Conservation (phyloP, 805 yeast genomes). For the Starmerella cellae region DNA sequence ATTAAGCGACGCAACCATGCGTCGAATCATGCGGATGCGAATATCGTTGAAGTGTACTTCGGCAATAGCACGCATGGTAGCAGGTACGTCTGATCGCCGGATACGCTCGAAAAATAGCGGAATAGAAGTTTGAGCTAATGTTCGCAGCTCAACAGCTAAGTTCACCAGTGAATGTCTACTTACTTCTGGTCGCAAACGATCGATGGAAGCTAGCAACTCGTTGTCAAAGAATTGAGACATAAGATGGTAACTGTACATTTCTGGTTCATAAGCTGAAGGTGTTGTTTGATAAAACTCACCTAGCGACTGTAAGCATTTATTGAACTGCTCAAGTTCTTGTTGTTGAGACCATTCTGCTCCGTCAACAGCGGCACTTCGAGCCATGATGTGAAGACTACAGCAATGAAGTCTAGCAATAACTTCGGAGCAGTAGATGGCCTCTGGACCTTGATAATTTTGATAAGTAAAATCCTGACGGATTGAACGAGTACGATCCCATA, state of each 20-base stretch:
- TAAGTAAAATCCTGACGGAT: slow-evolving; percentile 94
- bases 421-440: slow-evolving; percentile 87
- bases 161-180: slow-evolving; percentile 47
- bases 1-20: slow-evolving; percentile 55
- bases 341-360: slow-evolving; percentile 72
- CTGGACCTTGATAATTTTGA: slow-evolving; percentile 86
- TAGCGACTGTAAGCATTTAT: slow-evolving; percentile 77
- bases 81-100: slow-evolving; percentile 42
- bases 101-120: slow-evolving; percentile 47
- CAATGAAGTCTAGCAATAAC: slow-evolving; percentile 80
- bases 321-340: slow-evolving; percentile 89
- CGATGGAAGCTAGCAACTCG: slow-evolving; percentile 66
- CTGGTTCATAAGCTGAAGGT: slow-evolving; percentile 73
- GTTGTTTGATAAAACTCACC: slow-evolving; percentile 67
- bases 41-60: slow-evolving; percentile 59
- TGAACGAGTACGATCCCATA: slow-evolving; percentile 96
- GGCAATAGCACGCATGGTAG: slow-evolving; percentile 55
- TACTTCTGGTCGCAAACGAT: slow-evolving; percentile 47
- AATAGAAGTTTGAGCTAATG: slow-evolving; percentile 39
- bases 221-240: slow-evolving; percentile 71
- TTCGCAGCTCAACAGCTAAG: slow-evolving; percentile 57
- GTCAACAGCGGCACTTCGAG: slow-evolving; percentile 27
- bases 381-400: slow-evolving; percentile 71
- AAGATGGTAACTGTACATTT: slow-evolving; percentile 77
- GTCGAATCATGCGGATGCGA: slow-evolving; percentile 59